These are phyloP conservation scores for Elsinoe ampelina DNA, from an alignment of 2,329 filamentous ascomycete species.

Conservation along the genomic window DNA sequence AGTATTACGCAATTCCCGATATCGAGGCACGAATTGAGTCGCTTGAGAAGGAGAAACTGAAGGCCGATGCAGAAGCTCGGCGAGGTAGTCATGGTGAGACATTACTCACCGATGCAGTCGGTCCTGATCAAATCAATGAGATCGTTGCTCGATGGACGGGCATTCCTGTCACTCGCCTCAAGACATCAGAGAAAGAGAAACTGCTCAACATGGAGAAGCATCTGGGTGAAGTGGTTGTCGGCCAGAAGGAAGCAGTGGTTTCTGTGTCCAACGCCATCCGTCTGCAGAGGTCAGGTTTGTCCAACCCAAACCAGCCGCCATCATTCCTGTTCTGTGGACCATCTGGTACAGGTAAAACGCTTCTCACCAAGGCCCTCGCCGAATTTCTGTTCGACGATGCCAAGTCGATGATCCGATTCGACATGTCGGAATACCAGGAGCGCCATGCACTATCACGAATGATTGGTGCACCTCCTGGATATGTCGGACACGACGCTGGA, in stretches of 20 bases:
- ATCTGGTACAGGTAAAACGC: conserved; percentile 94
- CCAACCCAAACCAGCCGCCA: conserved; percentile 92
- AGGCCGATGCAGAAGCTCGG: conserved; percentile 63
- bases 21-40: conserved; percentile 70
- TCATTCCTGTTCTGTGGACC: conserved; percentile 99
- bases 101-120: conserved; percentile 86
- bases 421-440: conserved; percentile 99
- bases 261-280: conserved; percentile 95
- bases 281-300: conserved; percentile 84
- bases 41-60: conserved; percentile 71
- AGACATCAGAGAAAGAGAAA: conserved; percentile 96
- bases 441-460: conserved; percentile 89
- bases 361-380: conserved; percentile 91
- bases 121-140: conserved; percentile 96
- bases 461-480: conserved; percentile 95
- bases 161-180: conserved; percentile 88
- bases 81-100: conserved; percentile 53
- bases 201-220: conserved; percentile 93
- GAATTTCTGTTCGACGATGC: conserved; percentile 97
- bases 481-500: conserved; percentile 91
- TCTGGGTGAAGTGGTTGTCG: conserved; percentile 75
- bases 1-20: conserved; percentile 96
- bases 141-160: conserved; percentile 98
- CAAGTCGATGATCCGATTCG: conserved; percentile 96
- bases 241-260: conserved; percentile 85